These are phyloP conservation scores for Kazachstania psychrophila DNA, from an alignment of 805 yeast genomes.

Conservation along the genomic window DNA sequence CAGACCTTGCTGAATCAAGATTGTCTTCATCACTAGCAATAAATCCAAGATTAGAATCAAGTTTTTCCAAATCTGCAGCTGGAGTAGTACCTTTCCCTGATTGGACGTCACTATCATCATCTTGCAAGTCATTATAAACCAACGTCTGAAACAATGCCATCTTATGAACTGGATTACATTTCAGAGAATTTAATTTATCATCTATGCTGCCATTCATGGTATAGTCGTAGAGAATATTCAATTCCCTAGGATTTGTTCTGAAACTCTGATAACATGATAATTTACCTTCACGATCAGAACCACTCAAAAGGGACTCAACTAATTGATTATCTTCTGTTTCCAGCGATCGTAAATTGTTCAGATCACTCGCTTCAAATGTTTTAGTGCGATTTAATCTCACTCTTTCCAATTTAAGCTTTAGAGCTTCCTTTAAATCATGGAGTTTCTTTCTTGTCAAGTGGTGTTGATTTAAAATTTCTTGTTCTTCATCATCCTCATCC, in stretches of 20 bases:
- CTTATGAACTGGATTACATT: not conserved
- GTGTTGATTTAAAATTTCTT: not conserved
- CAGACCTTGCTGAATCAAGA: no score
- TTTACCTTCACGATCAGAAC: not conserved
- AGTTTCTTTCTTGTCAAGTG: not conserved
- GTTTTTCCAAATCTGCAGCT: no score
- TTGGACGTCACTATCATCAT: not conserved
- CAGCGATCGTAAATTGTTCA: no score
- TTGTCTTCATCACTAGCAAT: no score
- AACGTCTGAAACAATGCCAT: not conserved
- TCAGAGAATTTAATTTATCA: not conserved
- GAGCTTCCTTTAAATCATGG: not conserved
- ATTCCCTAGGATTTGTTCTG: slow-evolving; percentile 11
- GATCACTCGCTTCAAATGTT: no score
- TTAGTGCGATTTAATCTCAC: not conserved
- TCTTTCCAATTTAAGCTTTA: not conserved
- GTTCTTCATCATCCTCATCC: not conserved
- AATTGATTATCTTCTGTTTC: no score
- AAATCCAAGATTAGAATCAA: no score
- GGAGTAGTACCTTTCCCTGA: not conserved
- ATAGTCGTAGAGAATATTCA: slow-evolving; percentile 13
- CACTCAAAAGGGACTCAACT: no score
- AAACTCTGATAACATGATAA: slow-evolving; percentile 11
- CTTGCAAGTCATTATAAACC: not conserved
- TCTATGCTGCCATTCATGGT: slow-evolving; percentile 7